phyloP scores from a whole-genome alignment of 768 basidiomycete genomes.

The Mycena galericulata region DNA sequence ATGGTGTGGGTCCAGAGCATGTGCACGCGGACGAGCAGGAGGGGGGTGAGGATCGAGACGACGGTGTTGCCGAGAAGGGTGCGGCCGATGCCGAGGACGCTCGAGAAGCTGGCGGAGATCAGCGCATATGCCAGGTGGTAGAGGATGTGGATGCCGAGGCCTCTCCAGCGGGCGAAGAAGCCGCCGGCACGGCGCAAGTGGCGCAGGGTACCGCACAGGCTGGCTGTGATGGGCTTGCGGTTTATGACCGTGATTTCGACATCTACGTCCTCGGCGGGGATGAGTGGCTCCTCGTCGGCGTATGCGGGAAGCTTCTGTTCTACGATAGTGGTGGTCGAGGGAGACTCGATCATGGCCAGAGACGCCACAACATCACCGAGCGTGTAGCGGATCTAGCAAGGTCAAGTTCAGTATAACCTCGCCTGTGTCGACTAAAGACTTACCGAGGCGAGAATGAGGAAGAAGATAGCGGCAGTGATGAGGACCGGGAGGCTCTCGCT shows the following conservation, averaged over 20 bases:
- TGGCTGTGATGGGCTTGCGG: conserved; percentile 22
- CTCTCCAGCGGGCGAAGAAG: conserved; percentile 21
- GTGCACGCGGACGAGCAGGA: conserved; percentile 16
- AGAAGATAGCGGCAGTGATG: conserved; percentile 9
- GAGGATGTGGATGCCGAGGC: conserved; percentile 1
- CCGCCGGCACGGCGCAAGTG: conserved; percentile 20
- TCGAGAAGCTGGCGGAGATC: not conserved
- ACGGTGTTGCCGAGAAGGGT: not conserved
- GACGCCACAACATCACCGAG: conserved; percentile 19
- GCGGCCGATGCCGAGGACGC: not conserved
- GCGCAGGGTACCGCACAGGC: conserved; percentile 13
- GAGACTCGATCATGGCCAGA: conserved; percentile 25
- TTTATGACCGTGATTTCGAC: conserved; percentile 2
- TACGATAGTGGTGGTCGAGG: conserved; percentile 6
- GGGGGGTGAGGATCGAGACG: not conserved
- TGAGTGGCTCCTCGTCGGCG: conserved; percentile 20
- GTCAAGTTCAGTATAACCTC: not conserved
- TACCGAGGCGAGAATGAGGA: conserved; percentile 22
- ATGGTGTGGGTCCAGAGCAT: conserved; percentile 16
- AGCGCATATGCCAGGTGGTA: not conserved
- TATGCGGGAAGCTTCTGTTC: conserved; percentile 9
- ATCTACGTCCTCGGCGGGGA: conserved; percentile 7
- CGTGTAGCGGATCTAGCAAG: conserved; percentile 20
- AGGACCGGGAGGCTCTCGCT: conserved; percentile 11
- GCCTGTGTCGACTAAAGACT: not conserved